Conservation (phyloP, 148 eudicot genomes). For the Cornus controversa region DNA sequence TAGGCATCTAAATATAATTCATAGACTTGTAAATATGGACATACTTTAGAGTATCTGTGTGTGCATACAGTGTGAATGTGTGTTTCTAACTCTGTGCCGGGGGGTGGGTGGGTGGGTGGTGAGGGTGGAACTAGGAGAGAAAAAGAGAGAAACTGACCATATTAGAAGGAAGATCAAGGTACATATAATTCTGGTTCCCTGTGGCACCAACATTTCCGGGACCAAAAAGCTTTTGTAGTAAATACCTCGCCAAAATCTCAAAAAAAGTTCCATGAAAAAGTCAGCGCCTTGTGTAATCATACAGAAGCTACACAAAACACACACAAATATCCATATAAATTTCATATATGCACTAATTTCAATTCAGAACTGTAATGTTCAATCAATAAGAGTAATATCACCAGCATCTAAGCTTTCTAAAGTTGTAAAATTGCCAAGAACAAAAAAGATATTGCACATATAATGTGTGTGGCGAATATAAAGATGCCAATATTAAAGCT, state of each 20-base stretch:
- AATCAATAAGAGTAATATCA: background rate
- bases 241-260: conserved; percentile 67
- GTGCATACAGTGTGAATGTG: too few species aligned
- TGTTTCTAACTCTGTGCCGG: too few species aligned
- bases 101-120: too few species aligned
- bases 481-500: too few species aligned
- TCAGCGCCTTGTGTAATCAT: too few species aligned
- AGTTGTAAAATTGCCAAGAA: too few species aligned
- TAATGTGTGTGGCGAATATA: background rate
- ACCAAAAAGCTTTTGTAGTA: conserved; percentile 76
- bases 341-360: background rate
- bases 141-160: conserved; percentile 51
- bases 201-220: conserved; percentile 58
- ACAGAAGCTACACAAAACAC: background rate
- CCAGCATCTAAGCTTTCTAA: background rate
- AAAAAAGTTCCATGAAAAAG: background rate
- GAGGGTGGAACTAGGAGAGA: too few species aligned
- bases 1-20: too few species aligned
- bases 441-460: background rate
- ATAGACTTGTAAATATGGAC: too few species aligned
- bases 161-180: conserved; percentile 90
- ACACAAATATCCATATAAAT: too few species aligned
- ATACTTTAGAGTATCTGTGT: too few species aligned
- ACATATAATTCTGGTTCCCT: conserved; percentile 55
- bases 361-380: too few species aligned